Conservation (phyloP, 2,329 filamentous ascomycete species). For the Didymella sp. region DNA sequence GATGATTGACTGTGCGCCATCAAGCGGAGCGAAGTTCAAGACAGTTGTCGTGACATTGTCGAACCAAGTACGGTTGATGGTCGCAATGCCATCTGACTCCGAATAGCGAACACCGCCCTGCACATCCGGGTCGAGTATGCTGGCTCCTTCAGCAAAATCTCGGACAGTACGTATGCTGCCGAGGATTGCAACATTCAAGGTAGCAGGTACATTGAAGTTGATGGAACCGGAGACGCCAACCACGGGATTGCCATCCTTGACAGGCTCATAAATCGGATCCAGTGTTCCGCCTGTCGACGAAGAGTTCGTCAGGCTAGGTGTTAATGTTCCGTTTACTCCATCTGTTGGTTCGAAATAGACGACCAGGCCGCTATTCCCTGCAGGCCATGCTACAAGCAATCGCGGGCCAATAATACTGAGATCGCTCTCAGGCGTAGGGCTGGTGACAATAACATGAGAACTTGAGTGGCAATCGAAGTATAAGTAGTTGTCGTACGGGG, state of each 20-base stretch:
- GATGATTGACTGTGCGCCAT: conserved; percentile 42
- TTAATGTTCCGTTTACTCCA: conserved; percentile 61
- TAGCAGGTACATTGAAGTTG: conserved; percentile 64
- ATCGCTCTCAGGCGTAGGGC: conserved; percentile 61
- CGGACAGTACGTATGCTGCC: conserved; percentile 69
- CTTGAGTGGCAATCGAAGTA: conserved; percentile 68
- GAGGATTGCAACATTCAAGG: conserved; percentile 63
- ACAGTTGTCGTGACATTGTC: conserved; percentile 66
- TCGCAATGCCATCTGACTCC: conserved; percentile 53
- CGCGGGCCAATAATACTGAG: conserved; percentile 63
- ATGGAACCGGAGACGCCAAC: conserved; percentile 63
- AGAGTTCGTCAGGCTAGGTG: conserved; percentile 61
- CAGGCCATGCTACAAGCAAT: conserved; percentile 68
- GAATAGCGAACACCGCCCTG: conserved; percentile 61
- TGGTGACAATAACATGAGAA: conserved; percentile 67
- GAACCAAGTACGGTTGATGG: conserved; percentile 64
- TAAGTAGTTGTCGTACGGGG: conserved; percentile 70
- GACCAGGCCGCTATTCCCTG: conserved; percentile 68
- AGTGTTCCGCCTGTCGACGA: conserved; percentile 55
- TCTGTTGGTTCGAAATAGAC: conserved; percentile 64
- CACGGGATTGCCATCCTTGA: conserved; percentile 47
- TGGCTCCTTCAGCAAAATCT: conserved; percentile 65
- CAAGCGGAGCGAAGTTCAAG: conserved; percentile 54
- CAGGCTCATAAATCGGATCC: conserved; percentile 53
- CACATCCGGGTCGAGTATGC: conserved; percentile 59